Conservation (phyloP, 192 early-diverging fungal species). For the Coemansia sp. region DNA sequence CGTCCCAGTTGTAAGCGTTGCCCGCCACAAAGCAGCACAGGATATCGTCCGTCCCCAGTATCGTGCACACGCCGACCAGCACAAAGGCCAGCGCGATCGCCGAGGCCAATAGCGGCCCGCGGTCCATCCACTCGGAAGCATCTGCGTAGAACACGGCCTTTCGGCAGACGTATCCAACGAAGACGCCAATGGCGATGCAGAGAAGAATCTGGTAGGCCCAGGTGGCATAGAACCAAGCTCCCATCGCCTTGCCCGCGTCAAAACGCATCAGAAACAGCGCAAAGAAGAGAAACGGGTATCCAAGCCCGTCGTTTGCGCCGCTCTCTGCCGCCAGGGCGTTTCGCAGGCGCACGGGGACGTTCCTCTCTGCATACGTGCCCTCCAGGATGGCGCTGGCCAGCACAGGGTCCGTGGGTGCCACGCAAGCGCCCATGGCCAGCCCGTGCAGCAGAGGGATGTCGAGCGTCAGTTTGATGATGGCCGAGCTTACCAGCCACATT, state of each 20-base stretch:
- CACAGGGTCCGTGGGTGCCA: slow-evolving; percentile 92
- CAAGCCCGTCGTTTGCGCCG: slow-evolving; percentile 85
- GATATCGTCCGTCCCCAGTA: slow-evolving; percentile 70
- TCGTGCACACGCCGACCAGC: slow-evolving; percentile 63
- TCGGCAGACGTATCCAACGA: slow-evolving; percentile 65
- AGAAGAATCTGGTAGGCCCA: slow-evolving; percentile 75
- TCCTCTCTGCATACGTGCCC: slow-evolving; percentile 86
- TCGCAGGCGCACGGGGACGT: slow-evolving; percentile 70
- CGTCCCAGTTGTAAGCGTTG: slow-evolving; percentile 81
- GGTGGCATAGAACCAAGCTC: slow-evolving; percentile 70
- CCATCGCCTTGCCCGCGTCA: slow-evolving; percentile 57
- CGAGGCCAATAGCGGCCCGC: slow-evolving; percentile 77
- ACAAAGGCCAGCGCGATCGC: slow-evolving; percentile 69
- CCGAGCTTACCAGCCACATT: slow-evolving; percentile 71
- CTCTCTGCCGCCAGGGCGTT: slow-evolving; percentile 74
- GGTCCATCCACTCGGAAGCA: slow-evolving; percentile 72
- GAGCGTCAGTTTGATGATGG: slow-evolving; percentile 59
- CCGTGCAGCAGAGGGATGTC: slow-evolving; percentile 55
- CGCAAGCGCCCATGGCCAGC: slow-evolving; percentile 73
- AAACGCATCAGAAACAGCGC: slow-evolving; percentile 62
- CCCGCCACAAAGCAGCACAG: slow-evolving; percentile 76
- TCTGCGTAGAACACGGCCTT: slow-evolving; percentile 64
- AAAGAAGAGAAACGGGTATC: slow-evolving; percentile 76
- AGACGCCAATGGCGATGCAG: slow-evolving; percentile 61
- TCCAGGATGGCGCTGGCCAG: slow-evolving; percentile 91